Conservation (phyloP, 768 basidiomycete genomes). For the Mrakia frigida region DNA sequence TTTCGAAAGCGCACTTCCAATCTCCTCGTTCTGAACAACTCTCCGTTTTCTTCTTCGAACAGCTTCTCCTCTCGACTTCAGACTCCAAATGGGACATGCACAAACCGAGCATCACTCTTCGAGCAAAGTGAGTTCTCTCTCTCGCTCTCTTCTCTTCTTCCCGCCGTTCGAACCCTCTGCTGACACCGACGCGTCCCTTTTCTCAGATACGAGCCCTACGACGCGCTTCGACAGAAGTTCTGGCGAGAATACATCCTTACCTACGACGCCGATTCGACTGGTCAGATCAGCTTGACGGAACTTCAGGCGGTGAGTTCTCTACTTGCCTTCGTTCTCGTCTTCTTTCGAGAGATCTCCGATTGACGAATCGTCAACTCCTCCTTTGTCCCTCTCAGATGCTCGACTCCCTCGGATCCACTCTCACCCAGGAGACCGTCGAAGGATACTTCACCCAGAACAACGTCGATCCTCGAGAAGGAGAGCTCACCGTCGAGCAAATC, state of each 20-base stretch:
- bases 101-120: conserved; percentile 61
- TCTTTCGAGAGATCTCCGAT: not conserved
- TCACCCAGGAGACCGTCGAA: conserved; percentile 69
- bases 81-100: conserved; percentile 67
- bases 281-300: conserved; percentile 70
- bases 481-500: conserved; percentile 70
- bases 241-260: conserved; percentile 84
- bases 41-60: not conserved
- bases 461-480: conserved; percentile 61
- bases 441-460: conserved; percentile 70
- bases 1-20: no score
- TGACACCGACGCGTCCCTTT: no score
- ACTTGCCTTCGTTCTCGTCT: not conserved
- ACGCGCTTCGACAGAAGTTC: conserved; percentile 55
- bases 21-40: not conserved
- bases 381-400: conserved; percentile 63
- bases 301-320: conserved; percentile 11
- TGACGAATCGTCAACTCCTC: not conserved
- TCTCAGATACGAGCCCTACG: conserved; percentile 65
- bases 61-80: conserved; percentile 57
- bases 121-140: conserved; percentile 58
- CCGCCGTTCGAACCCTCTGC: no score
- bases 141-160: no score
- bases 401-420: conserved; percentile 91
- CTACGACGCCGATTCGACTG: conserved; percentile 82